These are phyloP conservation scores for Pholiota molesta DNA, from an alignment of 768 basidiomycete species.

Conservation along the genomic window DNA sequence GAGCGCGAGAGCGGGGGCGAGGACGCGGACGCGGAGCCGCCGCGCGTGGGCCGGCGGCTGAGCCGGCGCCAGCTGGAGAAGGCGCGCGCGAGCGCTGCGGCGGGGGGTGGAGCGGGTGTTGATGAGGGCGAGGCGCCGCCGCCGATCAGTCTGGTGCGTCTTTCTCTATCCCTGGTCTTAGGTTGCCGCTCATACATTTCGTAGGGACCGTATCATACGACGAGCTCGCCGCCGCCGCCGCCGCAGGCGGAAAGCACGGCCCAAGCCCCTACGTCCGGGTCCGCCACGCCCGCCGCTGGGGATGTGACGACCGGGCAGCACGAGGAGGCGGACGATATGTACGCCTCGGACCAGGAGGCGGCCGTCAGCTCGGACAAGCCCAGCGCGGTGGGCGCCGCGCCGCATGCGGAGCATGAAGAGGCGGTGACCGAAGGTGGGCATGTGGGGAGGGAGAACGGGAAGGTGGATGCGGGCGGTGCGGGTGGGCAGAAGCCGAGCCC, in stretches of 20 bases:
- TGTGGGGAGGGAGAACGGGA: no score
- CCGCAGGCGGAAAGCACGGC: no score
- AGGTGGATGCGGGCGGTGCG: no score
- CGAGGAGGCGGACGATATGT: background rate
- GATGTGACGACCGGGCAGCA: no score
- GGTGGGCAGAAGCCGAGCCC: background rate
- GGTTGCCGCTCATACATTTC: background rate
- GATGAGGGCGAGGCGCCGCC: conserved; percentile 2
- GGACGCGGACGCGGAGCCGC: background rate
- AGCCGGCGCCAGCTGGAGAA: conserved; percentile 27
- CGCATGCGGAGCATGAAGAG: background rate
- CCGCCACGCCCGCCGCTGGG: background rate
- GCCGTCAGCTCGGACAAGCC: background rate
- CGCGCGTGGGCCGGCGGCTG: conserved; percentile 7
- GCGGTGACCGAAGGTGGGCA: background rate
- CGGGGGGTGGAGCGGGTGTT: background rate
- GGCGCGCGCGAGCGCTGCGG: conserved; percentile 3
- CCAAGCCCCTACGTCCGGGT: background rate
- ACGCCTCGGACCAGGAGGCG: background rate
- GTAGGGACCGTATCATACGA: background rate
- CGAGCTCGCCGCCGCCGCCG: background rate
- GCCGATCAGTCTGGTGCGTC: background rate
- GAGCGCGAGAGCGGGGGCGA: background rate
- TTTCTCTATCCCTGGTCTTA: background rate
- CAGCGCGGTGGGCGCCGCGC: no score